Base-by-base conservation (phyloP, 2,329 filamentous ascomycete species). In the Fusarium sp. region DNA sequence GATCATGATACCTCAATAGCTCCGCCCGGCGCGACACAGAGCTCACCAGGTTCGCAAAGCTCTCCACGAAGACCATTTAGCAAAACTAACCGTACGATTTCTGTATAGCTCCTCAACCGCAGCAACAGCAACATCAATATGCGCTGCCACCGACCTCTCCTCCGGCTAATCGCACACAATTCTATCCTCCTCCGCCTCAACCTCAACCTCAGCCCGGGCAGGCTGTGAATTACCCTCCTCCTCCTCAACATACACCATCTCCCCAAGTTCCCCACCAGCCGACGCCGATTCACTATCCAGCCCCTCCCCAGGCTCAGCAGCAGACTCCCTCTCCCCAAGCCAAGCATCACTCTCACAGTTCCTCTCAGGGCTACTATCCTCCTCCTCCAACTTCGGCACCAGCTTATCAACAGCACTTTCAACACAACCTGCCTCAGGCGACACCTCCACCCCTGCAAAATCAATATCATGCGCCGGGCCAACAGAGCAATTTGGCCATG, bases 121-220 rank as follows among this genome's bases (percentile, higher is more conserved):
- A 65, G 18, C 75, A 76, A 51, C 72, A 77, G 20, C 77, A 84
- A 66, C 83, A 83, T 55, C 83, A 81, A 68, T 87, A 86, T 74
- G 84, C 85, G 50, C 81, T 82, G 53, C 85, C 85, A 24, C 85
- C 86, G 35, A 84, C 82, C 10, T 87, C 86, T 28, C 83, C 85
- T 54, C 85, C 86, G 7, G 83, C 84, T 45, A 82, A 82, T 76
- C 82, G 83, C 70, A 80, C 83, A 28, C 84, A 83, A 50, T 86
- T 85, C 78, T 86, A 85, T 53, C 81, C 85, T 57, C 76, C 81
- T 55, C 81, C 85, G 58, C 84, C 84, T 41, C 62, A 65, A 18
- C 82, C 84, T 35, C 78, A 68, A 48, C 22, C 83, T 22, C 78
- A 80, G 50, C 73, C 79, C 16, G 78, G 78, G 7, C 80, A 80